phyloP scores from a whole-genome alignment of 208 protist genomes.

The Blechomonas ayalai region DNA sequence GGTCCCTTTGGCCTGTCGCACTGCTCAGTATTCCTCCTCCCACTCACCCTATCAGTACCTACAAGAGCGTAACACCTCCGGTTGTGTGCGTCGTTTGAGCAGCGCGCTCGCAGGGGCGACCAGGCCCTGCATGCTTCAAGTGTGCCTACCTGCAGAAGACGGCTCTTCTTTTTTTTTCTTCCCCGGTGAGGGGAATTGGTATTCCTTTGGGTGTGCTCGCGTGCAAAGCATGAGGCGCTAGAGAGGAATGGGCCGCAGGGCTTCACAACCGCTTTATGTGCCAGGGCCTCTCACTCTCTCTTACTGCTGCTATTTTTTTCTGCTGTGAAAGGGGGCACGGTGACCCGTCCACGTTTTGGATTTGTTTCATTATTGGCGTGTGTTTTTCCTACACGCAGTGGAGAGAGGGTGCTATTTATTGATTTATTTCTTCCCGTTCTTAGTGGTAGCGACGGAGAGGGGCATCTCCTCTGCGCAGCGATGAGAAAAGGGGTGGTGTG shows the following conservation, averaged over 20 bases:
- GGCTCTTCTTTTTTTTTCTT: background rate
- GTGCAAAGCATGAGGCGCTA: background rate
- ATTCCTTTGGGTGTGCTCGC: background rate
- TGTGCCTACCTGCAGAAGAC: background rate
- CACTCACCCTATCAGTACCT: too few relatives aligned
- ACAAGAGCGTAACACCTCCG: too few relatives aligned
- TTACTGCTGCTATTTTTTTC: background rate
- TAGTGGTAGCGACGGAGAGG: too few relatives aligned
- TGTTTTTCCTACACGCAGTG: background rate
- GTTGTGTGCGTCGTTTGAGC: too few relatives aligned
- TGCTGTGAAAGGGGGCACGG: background rate
- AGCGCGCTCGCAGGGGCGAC: background rate
- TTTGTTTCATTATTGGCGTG: constrained; percentile 2
- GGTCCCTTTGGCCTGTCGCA: too few relatives aligned
- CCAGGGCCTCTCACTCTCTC: background rate
- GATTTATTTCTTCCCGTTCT: constrained; percentile 1
- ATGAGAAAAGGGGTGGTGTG: too few relatives aligned
- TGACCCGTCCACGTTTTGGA: constrained; percentile 1
- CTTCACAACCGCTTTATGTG: background rate
- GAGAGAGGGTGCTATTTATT: background rate
- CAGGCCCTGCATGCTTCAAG: background rate
- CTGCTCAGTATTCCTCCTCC: too few relatives aligned
- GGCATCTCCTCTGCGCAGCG: too few relatives aligned
- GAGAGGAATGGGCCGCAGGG: background rate
- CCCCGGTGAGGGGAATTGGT: background rate